Evolutionary conservation across 2,329 filamentous ascomycete species (phyloP).

Genomic region (Exserohilum rostratum): DNA sequence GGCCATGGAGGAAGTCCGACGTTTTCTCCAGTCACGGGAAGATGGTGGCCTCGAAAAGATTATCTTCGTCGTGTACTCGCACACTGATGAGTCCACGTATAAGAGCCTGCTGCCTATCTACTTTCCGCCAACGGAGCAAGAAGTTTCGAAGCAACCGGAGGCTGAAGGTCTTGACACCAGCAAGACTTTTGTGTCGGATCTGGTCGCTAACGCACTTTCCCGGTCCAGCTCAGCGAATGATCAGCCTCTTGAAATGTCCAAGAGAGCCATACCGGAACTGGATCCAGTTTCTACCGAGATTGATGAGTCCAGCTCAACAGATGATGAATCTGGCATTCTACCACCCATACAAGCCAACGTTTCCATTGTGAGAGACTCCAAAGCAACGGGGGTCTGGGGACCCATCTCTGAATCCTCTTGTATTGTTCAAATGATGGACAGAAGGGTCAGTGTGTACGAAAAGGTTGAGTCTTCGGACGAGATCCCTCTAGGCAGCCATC

Average conservation of each 20-base stretch:
- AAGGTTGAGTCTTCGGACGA: neutral
- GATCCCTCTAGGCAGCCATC: too few species aligned
- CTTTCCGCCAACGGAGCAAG: slow-evolving; percentile 35
- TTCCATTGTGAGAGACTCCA: too few species aligned
- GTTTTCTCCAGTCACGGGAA: slow-evolving; percentile 35
- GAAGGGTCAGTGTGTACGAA: neutral
- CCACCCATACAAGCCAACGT: too few species aligned
- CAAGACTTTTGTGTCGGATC: neutral
- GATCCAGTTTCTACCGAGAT: too few species aligned
- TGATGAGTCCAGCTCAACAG: too few species aligned
- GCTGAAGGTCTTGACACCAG: neutral
- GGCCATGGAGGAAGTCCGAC: slow-evolving; percentile 43
- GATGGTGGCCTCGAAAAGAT: slow-evolving; percentile 36
- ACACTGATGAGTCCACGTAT: slow-evolving; percentile 40
- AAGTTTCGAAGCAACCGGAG: slow-evolving; percentile 15
- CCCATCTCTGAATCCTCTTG: too few species aligned
- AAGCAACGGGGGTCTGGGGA: too few species aligned
- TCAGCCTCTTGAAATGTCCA: too few species aligned
- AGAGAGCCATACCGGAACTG: too few species aligned
- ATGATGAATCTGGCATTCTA: too few species aligned
- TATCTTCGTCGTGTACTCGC: slow-evolving; percentile 37
- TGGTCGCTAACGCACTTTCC: neutral
- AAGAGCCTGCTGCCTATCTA: slow-evolving; percentile 39
- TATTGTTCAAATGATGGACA: too few species aligned
- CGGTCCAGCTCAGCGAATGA: too few species aligned